Evolutionary conservation across 208 protist genomes (phyloP).

Genomic region (Acanthamoeba castellanii): DNA sequence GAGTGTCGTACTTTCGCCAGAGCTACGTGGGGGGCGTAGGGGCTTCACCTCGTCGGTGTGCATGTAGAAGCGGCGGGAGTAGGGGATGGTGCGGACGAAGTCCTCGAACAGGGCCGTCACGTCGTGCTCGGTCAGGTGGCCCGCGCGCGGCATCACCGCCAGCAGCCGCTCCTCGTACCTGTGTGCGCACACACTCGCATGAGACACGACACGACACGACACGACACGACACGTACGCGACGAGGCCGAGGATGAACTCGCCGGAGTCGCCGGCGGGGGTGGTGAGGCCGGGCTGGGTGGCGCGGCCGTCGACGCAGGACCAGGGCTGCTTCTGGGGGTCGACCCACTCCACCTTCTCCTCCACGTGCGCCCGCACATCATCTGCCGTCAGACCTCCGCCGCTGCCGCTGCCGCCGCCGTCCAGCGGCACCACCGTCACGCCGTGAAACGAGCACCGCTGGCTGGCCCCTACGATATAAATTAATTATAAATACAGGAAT

Average conservation of each 20-base stretch:
- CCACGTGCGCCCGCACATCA: not conserved
- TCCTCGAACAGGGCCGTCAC: not conserved
- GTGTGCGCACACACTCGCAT: not conserved
- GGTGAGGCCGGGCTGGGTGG: not conserved
- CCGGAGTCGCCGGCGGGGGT: constrained; percentile 4
- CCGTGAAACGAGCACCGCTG: not conserved
- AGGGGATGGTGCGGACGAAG: not conserved
- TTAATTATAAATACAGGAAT: not conserved
- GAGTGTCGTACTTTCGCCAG: too few species aligned
- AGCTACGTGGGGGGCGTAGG: not conserved
- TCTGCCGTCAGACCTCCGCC: not conserved
- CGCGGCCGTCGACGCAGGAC: constrained; percentile 27
- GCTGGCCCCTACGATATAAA: not conserved
- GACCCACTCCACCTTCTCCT: constrained; percentile 16
- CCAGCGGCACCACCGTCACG: not conserved
- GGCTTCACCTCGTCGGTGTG: not conserved
- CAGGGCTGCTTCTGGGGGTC: not conserved
- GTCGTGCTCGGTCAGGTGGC: not conserved
- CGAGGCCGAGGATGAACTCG: constrained; percentile 46
- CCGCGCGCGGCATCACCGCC: not conserved
- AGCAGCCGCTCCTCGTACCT: not conserved
- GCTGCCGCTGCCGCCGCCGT: not conserved
- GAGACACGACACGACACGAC: not conserved
- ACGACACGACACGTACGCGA: not conserved
- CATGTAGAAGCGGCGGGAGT: not conserved